A percentile compares a stretch with the other conserved stretches of the same genome.
Conservation (phyloP, 2,329 filamentous ascomycete genomes). For the Lecanoromycetidae sp. region DNA sequence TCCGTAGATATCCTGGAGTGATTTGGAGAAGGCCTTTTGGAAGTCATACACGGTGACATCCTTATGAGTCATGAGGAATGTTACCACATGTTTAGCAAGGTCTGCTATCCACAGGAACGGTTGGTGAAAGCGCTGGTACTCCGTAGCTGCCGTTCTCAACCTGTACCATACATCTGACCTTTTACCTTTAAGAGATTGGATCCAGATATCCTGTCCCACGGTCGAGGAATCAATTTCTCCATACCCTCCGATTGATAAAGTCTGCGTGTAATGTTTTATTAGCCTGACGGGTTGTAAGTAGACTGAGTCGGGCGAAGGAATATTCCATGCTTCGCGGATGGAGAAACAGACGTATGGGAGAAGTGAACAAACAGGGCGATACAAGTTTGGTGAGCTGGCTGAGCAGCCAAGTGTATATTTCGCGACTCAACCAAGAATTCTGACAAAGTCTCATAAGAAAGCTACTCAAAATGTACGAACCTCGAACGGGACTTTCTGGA, state of each 20-base stretch:
- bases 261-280: no score
- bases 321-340: no score
- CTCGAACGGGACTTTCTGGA: constrained; percentile 45
- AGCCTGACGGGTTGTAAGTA: no score
- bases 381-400: no score
- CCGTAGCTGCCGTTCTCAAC: constrained; percentile 41
- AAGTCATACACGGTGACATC: constrained; percentile 47
- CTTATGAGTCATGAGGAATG: constrained; percentile 37
- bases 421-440: no score
- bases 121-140: constrained; percentile 51
- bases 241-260: constrained; percentile 60
- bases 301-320: no score
- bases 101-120: constrained; percentile 61
- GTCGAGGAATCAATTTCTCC: constrained; percentile 35
- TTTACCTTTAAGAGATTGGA: constrained; percentile 40
- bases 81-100: constrained; percentile 58
- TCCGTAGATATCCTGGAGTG: constrained; percentile 40
- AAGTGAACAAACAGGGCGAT: no score
- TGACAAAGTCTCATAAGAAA: no score
- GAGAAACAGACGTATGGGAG: no score
- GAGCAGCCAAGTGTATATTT: no score
- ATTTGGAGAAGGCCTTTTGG: constrained; percentile 42
- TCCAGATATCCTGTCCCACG: constrained; percentile 47
- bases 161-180: constrained; percentile 49
- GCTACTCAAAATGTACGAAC: no score